Evolutionary conservation across 2,329 filamentous ascomycete genomes (phyloP).

Genomic region (Diplodia scrobiculata): DNA sequence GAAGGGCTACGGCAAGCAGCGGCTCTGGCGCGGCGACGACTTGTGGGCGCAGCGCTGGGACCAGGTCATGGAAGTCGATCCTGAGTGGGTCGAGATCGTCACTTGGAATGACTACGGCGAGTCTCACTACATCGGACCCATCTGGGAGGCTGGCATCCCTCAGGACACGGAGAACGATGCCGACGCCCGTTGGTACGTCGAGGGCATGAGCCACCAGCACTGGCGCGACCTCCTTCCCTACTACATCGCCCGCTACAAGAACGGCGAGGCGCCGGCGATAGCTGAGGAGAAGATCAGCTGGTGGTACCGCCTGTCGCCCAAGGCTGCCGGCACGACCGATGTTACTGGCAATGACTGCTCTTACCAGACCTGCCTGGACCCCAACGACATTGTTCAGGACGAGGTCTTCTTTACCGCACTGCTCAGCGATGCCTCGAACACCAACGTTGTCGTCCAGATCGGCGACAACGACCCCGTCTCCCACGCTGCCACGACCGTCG

Average conservation of each 20-base stretch:
- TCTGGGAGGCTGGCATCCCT: constrained; percentile 52
- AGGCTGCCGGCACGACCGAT: constrained; percentile 42
- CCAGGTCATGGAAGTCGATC: constrained; percentile 35
- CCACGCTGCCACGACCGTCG: constrained; percentile 7
- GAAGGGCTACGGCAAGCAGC: constrained; percentile 61
- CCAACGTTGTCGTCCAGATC: constrained; percentile 27
- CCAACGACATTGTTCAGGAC: constrained; percentile 46
- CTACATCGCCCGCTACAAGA: constrained; percentile 56
- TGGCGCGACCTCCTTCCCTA: constrained; percentile 56
- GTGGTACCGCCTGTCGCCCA: constrained; percentile 51
- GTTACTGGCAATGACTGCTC: constrained; percentile 41
- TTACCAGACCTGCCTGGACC: constrained; percentile 34
- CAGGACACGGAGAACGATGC: constrained; percentile 47
- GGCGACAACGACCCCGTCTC: constrained; percentile 25
- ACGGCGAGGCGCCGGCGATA: constrained; percentile 38
- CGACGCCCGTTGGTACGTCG: constrained; percentile 56
- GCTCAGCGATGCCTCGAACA: constrained; percentile 31
- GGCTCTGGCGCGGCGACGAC: constrained; percentile 64
- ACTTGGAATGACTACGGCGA: constrained; percentile 65
- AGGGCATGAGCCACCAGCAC: constrained; percentile 54
- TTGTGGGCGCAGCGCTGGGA: constrained; percentile 58
- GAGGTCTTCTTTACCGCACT: constrained; percentile 50
- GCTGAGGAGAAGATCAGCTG: constrained; percentile 43
- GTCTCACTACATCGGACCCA: constrained; percentile 57
- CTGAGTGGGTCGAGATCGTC: constrained; percentile 58